Evolutionary conservation across 441 rosid genomes (phyloP).

Genomic region (Gossypium gossypioides): DNA sequence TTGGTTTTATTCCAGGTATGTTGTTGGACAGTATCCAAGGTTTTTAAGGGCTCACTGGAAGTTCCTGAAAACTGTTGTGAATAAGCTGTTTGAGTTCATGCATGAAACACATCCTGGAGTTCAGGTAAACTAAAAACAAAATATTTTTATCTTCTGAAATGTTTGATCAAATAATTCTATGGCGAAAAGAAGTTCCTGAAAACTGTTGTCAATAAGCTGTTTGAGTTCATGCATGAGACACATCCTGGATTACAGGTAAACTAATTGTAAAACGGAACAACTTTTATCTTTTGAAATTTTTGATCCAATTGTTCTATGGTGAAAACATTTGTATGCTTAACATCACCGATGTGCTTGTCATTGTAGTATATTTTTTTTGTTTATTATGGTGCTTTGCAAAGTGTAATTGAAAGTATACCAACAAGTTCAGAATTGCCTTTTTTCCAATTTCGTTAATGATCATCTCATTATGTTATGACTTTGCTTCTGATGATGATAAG

Average conservation of each 20-base stretch:
- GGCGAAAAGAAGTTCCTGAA: constrained; percentile 64
- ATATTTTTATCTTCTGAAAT: background rate
- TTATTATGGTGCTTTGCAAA: background rate
- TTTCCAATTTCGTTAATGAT: background rate
- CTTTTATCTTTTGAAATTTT: background rate
- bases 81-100: constrained; percentile 98
- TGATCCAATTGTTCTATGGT: background rate
- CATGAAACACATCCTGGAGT: constrained; percentile 99
- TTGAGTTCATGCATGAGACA: constrained; percentile 99
- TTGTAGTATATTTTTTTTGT: background rate
- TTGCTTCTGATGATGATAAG: background rate
- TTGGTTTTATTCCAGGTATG: constrained; percentile 65
- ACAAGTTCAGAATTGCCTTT: background rate
- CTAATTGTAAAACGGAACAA: background rate
- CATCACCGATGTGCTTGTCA: background rate
- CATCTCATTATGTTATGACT: background rate
- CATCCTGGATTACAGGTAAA: constrained; percentile 98
- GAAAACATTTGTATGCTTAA: background rate
- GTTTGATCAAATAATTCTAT: background rate
- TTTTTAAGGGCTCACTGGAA: constrained; percentile 99
- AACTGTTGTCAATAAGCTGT: constrained; percentile 96
- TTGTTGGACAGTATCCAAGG: constrained; percentile 98
- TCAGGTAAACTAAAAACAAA: constrained; percentile 44
- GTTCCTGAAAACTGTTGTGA: constrained; percentile 95
- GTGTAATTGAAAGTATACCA: background rate